Base-by-base conservation (phyloP, 208 protist genomes). In the Angomonas desouzai region DNA sequence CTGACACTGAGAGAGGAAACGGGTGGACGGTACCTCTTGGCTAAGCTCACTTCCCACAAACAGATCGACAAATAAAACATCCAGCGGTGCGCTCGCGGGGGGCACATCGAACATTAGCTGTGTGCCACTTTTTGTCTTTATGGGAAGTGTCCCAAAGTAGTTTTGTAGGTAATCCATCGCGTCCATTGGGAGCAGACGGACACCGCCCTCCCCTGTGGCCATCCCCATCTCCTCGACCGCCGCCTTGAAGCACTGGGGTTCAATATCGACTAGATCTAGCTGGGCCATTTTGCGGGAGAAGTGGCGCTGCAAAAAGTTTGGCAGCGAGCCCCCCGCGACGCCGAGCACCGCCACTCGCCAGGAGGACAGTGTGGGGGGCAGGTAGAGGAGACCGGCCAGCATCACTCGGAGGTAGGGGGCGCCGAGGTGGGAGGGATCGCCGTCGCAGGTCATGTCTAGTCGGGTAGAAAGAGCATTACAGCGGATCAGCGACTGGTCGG, bases 371-470 rank as follows among this genome's bases (percentile, higher is more conserved):
- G 70, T 70, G 22, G 62, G 45, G 0, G 89, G 85, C 55, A 93
- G 61, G 48, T 91, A 73, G 29, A 82, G 58, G 22, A 95, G 79
- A 16, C 76, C 84, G 65, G 72, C 79, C 9, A 91, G 62, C 78
- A 95, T 83, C 27, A 89, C 68, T 25, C 86, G 76, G n/a, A 91
- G 81, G 72, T 95, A 95, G 32, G 82, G 78, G 1, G 89, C 84
- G 10, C 74, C 76, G 27, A 95, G 81, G 68, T 80, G 86, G 53
- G 74, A 61, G 1, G 85, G 64, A 48, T 89, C 86, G 32, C 47
- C 73, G 13, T 79, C 65, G 58, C 86, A 92, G 53, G 87, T 87
- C 66, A 79, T 76, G 58, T 74, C 58, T 1, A 72, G 47, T 32
- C 66, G 18, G 2, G 72, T 62, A 2, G 72, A 81, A 28, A 79